Base-by-base conservation (phyloP, 108 stramenopile genomes). In the Fragilaria crotonensis region DNA sequence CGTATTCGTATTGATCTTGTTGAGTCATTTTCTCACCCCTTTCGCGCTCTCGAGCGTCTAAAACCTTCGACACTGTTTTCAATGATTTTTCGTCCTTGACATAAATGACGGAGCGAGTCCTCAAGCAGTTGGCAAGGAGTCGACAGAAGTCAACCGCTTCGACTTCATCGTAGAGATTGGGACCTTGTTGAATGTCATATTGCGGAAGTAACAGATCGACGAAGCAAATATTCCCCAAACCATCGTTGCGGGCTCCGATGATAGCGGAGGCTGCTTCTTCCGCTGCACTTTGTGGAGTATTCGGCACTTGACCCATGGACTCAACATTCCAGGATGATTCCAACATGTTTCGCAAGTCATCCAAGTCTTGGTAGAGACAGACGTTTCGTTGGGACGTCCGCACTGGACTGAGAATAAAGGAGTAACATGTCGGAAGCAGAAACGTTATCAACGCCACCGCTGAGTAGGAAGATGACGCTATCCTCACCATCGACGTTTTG, bases 251-350 rank as follows among this genome's bases (percentile, higher is more conserved):
- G 22, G 74, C 72, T 23, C 23, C 41, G 22, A 50, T 14, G 22
- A 81, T 63, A 7, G 80, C 58, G 20, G 27, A 21, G 25, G 47
- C 55, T 7, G 76, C 80, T 53, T 67, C 77, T 22, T 76, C 57
- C 0, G 81, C 81, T 5, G 74, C 81, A 23, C 59, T 20, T 21
- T 51, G 44, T n/a, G 81, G 48, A 22, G 64, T 54, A 5, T 60
- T 49, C n/a, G 81, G 77, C 1, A 78, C 60, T 33, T 55, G 26
- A 11, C 77, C 77, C 81, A 82, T 82, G 22, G 63, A 59, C 31
- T 67, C 57, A 3, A 59, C 25, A 66, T 78, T 66, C 81, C 81
- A 82, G 1, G 81, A 82, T 52, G 61, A n/a, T 64, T 82, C 77
- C 26, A 82, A 52, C 22, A 76, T 41, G 1, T 25, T 33, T 54